phyloP scores from a whole-genome alignment of 495 filamentous ascomycete species.

The Glonium stellatum region DNA sequence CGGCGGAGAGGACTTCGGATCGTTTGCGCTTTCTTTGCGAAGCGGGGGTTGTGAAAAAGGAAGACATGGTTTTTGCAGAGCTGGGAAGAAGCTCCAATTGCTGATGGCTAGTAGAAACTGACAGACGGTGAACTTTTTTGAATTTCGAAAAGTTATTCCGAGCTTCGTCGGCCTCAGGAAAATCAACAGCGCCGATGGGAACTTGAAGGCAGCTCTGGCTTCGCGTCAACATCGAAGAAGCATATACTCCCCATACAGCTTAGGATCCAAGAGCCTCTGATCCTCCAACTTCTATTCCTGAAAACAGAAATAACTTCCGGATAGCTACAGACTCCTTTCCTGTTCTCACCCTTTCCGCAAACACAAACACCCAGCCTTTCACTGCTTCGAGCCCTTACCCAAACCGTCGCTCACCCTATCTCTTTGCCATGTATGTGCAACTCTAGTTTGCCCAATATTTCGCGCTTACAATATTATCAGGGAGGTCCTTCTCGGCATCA shows the following conservation, averaged over 20 bases:
- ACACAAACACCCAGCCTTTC: background rate
- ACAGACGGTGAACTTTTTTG: slow-evolving; percentile 1
- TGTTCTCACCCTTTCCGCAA: background rate
- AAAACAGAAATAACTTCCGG: background rate
- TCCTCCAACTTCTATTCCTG: no score
- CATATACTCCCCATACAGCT: background rate
- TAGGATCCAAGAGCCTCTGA: no score
- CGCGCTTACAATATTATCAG: slow-evolving; percentile 40
- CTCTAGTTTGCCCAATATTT: background rate
- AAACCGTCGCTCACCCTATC: background rate
- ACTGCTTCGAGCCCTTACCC: background rate
- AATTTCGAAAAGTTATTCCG: background rate
- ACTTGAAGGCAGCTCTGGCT: slow-evolving; percentile 5
- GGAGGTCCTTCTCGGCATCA: slow-evolving; percentile 98
- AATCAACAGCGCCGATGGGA: background rate
- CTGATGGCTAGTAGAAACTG: background rate
- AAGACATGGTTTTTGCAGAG: slow-evolving; percentile 31
- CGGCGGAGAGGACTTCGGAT: slow-evolving; percentile 17
- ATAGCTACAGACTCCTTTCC: slow-evolving; percentile 3
- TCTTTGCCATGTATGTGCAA: slow-evolving; percentile 2
- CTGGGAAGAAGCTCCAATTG: background rate
- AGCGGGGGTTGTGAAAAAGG: slow-evolving; percentile 39
- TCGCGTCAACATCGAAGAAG: slow-evolving; percentile 1
- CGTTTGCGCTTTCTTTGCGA: slow-evolving; percentile 41
- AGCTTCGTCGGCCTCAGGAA: no score